Evolutionary conservation across 257 asterid species (phyloP).

Genomic region (Cynanchum wilfordii): DNA sequence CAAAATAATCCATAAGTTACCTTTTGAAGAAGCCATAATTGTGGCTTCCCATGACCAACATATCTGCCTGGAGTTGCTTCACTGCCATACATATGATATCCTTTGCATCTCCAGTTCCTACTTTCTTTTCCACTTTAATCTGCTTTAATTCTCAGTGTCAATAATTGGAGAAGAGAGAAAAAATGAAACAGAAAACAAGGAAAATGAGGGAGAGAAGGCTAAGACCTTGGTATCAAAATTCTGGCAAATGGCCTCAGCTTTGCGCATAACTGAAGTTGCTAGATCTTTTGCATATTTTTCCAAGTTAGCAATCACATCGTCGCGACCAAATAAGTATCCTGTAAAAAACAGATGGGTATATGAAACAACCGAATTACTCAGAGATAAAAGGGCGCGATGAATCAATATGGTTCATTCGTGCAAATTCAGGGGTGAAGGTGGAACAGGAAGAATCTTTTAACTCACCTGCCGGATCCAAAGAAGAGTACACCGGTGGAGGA

Average conservation of each 20-base stretch:
- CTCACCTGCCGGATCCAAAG: constrained; percentile 41
- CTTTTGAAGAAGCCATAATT: constrained; percentile 70
- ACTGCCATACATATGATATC: constrained; percentile 56
- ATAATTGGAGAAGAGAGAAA: neutral
- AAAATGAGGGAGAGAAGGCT: neutral
- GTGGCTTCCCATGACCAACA: constrained; percentile 65
- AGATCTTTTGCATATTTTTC: constrained; percentile 34
- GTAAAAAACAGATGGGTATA: neutral
- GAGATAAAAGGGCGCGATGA: too few species aligned
- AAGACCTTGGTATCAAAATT: constrained; percentile 19
- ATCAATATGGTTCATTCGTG: too few species aligned
- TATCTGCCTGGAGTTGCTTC: constrained; percentile 50
- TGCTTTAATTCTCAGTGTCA: neutral
- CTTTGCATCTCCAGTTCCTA: constrained; percentile 61
- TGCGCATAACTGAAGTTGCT: constrained; percentile 47
- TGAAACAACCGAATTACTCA: neutral
- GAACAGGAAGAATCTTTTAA: neutral
- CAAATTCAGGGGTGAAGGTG: too few species aligned
- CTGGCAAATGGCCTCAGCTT: constrained; percentile 41
- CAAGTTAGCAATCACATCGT: constrained; percentile 32
- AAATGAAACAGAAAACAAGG: neutral
- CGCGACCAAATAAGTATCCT: constrained; percentile 38
- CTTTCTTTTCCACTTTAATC: constrained; percentile 52
- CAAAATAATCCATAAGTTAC: constrained; percentile 21
- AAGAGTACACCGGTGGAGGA: constrained; percentile 39